Base-by-base conservation (phyloP, 768 basidiomycete species). In the Russula vinacea region DNA sequence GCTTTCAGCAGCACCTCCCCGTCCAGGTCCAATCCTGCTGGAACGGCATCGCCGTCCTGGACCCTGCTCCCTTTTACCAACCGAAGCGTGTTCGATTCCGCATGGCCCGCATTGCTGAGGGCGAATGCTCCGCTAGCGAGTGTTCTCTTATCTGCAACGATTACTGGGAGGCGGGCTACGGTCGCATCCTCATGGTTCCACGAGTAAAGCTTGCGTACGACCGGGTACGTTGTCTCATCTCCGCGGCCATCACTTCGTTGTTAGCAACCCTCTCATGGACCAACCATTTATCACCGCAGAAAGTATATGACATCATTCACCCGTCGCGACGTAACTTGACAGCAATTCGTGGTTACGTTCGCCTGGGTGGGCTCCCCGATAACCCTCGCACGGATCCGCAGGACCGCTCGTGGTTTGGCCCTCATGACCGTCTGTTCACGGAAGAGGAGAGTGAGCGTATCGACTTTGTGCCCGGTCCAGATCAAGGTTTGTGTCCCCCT, bases 81-180 rank as follows among this genome's bases (percentile, higher is more conserved):
- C 90, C 91, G 0, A 92, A 94, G 10, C 92, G 92, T 68, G 89
- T 98, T 62, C 83, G 85, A 60, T 99, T 99, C 84, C 83, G 97
- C 33, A 99, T 99, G 97, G 97, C 97, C 5, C 81, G 80, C 60
- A 83, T 98, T 58, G 81, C 80, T 10, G 92, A 96, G 16, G 86
- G 86, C 45, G 97, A 99, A 73, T 98, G 97, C 73, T 93, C 90
- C 44, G 97, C 97, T 0, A 88, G 85, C 65, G 97, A 99, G 76
- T 99, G 97, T 78, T 89, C 87, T 76, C 79, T 99, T 62, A 95
- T 99, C 69, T 97, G 95, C 79, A 99, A 98, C 75, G 96, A 98
- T 76, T 98, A 98, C 74, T 98, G 94, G 94, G 85, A 89, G 67
- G 86, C 92, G 0, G 96, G 97, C 1, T 98, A 94, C 73, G 97